Evolutionary conservation across 2,329 filamentous ascomycete species (phyloP), one percentile per base, ranked within the genome.

Genomic region (Fusarium liriodendri): DNA sequence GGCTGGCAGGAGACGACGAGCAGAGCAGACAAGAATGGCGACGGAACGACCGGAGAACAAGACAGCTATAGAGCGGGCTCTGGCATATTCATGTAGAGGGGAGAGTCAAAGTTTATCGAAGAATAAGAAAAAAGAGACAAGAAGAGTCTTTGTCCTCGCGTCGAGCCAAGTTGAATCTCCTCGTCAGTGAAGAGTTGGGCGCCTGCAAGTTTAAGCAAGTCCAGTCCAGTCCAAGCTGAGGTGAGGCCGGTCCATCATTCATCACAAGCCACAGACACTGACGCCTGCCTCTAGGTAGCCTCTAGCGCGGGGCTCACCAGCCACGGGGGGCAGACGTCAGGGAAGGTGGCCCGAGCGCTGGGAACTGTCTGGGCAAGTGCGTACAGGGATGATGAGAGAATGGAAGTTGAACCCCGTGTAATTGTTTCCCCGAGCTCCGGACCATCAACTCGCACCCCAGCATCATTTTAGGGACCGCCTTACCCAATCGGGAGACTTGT

Each of bases 301-400:
- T 52, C 47, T 29, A 52, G 47, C 67, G 64, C 64, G 75, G 74
- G 75, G 75, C 74, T 69, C 50, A 67, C 50, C 62, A 65, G 57
- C 47, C 40, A 57, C 54, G n/a, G 33, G 47, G 40, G 45, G 25
- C 20, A 76, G 75, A 78, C 73, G 76, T 78, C 76, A 76, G 70
- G 61, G 37, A 66, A 52, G 42, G 62, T 72, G 76, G 71, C 50
- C 76, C 67, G 58, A 76, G 76, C 76, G 68, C 67, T 52, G 27
- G 47, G 47, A 20, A 52, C 45, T 50, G 45, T 50, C 45, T 25
- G 22, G 22, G 42, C 20, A 25, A 6, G 20, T 9, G 42, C 16
- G 27, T 6, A n/a, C 18, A 33, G 13, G 32, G n/a, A 47, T 32
- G 54, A 40, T 32, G 14, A 5, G 6, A 9, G 16, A n/a, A 25